Evolutionary conservation across 176 grass and related monocot species (phyloP), one percentile per base, ranked within the genome.

Genomic region (Phragmites australis): DNA sequence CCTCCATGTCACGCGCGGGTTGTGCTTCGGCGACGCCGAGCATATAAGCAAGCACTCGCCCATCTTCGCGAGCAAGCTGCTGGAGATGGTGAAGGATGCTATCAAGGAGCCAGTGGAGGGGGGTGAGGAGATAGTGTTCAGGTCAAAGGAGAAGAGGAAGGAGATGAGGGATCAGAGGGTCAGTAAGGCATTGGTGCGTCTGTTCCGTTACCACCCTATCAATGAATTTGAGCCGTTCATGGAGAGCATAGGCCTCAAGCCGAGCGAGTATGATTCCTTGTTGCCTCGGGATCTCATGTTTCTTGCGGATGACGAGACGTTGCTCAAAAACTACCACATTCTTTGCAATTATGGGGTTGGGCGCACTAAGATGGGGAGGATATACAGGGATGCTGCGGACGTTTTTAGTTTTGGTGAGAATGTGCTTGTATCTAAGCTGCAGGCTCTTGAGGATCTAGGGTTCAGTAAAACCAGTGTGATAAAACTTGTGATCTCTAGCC

Each of bases 171-270:
- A 80, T 53, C n/a, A 84, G 53, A 82, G 83, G 59, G 72, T 68
- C 5, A 51, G 40, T 18, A 91, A 43, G 65, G 82, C 85, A 1
- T 68, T 91, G 50, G 26, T 14, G 39, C 79, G 80, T 6, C 55
- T 88, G 32, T 88, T 94, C 39, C 44, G 66, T 3, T 94, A 86
- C 80, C 31, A 91, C 51, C 92, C 92, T 17, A 72, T 94, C 71
- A 90, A 93, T 3, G 91, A 93, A 70, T 90, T 91, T 25, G 92
- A 88, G 76, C 92, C 88, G 0, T 94, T 94, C 86, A 81, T 94
- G 1, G 86, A 93, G 83, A 90, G 92, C 66, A 91, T 94, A 18
- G 92, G 88, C 73, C 54, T 94, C 16, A 69, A 65, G 30, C 80
- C 70, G 4, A 37, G 37, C 16, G 80, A 94, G 44, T 86, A 80